These are phyloP conservation scores for Pythium biforme DNA, from an alignment of 352 stramenopile genomes.

Conservation along the genomic window DNA sequence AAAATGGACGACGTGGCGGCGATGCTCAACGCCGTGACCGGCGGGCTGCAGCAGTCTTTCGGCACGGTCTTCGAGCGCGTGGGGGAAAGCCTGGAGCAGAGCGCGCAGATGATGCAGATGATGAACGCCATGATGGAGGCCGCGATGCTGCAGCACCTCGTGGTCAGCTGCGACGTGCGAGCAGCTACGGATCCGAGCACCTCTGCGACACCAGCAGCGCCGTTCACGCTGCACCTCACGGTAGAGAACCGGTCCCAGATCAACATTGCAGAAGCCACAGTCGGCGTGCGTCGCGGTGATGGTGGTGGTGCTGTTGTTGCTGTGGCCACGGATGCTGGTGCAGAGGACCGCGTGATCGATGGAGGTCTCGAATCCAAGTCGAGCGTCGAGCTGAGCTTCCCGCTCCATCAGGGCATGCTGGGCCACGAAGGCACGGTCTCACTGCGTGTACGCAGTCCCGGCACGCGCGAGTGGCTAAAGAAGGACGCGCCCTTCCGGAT, in stretches of 20 bases:
- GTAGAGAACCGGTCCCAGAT: slow-evolving; percentile 66
- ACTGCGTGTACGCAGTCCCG: slow-evolving; percentile 51
- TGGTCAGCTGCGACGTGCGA: slow-evolving; percentile 31
- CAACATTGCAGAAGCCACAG: slow-evolving; percentile 28
- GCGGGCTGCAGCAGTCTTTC: slow-evolving; percentile 71
- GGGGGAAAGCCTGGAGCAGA: slow-evolving; percentile 63
- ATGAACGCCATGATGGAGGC: slow-evolving; percentile 85
- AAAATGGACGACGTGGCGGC: slow-evolving; percentile 70
- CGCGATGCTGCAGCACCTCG: slow-evolving; percentile 67
- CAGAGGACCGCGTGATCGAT: slow-evolving; percentile 7
- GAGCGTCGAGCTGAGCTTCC: slow-evolving; percentile 24
- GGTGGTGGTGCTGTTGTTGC: not conserved
- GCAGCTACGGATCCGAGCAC: not conserved
- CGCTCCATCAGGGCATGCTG: slow-evolving; percentile 20
- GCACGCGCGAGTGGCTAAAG: slow-evolving; percentile 51
- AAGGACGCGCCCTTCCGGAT: slow-evolving; percentile 51
- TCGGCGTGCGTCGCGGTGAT: slow-evolving; percentile 1
- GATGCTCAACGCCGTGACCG: slow-evolving; percentile 58
- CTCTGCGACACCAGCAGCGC: not conserved
- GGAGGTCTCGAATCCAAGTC: slow-evolving; percentile 12
- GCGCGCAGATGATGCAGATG: slow-evolving; percentile 72
- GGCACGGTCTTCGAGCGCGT: slow-evolving; percentile 66
- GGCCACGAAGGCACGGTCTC: slow-evolving; percentile 28
- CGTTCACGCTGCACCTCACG: slow-evolving; percentile 29
- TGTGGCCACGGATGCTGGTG: too few relatives aligned